Evolutionary conservation across 2,329 filamentous ascomycete genomes (phyloP).

Genomic region (Botrytis tulipae): DNA sequence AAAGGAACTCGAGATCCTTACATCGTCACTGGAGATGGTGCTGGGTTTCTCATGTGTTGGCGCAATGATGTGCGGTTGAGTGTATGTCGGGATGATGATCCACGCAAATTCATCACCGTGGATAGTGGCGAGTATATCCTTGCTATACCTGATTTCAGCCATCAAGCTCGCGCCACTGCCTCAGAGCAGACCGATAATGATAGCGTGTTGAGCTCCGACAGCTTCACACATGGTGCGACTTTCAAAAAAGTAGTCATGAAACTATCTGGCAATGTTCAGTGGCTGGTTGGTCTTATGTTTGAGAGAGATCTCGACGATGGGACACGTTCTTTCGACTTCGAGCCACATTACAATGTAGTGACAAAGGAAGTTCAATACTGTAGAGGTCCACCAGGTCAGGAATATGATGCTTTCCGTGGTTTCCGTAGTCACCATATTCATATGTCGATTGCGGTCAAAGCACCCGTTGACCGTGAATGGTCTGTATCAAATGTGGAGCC

Average conservation of each 20-base stretch:
- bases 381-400: conserved; percentile 52
- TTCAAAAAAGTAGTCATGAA: conserved; percentile 99
- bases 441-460: conserved; percentile 85
- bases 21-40: conserved; percentile 84
- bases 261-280: conserved; percentile 91
- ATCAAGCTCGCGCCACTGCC: conserved; percentile 66
- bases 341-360: conserved; percentile 86
- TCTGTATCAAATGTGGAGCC: conserved; percentile 68
- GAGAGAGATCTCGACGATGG: conserved; percentile 75
- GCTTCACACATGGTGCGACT: conserved; percentile 68
- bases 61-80: conserved; percentile 88
- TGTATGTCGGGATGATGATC: conserved; percentile 80
- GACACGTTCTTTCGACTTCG: conserved; percentile 80
- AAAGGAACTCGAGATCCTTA: conserved; percentile 95
- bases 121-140: conserved; percentile 94
- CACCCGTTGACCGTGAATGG: conserved; percentile 87
- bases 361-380: conserved; percentile 78
- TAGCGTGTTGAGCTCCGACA: conserved; percentile 55
- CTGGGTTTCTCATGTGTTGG: conserved; percentile 98
- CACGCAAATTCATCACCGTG: conserved; percentile 90
- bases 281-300: conserved; percentile 88
- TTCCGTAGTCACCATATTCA: conserved; percentile 97
- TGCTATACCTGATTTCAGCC: conserved; percentile 89
- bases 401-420: conserved; percentile 92
- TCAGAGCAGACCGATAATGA: conserved; percentile 55